Percentiles rank a stretch among this genome's conserved stretches.
phyloP scores from a whole-genome alignment of 192 early-diverging fungal genomes.

The Coemansia sp. region DNA sequence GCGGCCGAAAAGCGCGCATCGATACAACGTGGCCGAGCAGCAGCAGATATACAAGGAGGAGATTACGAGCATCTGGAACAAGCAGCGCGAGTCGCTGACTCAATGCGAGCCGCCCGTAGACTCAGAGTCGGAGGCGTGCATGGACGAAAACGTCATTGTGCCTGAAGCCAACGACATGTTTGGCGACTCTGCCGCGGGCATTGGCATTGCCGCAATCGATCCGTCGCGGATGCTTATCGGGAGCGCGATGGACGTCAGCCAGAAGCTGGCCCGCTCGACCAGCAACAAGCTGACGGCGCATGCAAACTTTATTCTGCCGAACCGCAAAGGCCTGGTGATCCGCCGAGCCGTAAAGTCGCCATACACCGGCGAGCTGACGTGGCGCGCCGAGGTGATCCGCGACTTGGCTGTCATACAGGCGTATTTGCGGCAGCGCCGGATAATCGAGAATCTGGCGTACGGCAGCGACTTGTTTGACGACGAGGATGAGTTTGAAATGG shows the following conservation, averaged over 20 bases:
- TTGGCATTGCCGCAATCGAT: slow-evolving; percentile 16
- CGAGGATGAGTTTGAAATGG: slow-evolving; percentile 16
- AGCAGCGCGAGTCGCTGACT: slow-evolving; percentile 71
- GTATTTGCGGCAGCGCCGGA: slow-evolving; percentile 79
- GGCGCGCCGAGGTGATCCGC: slow-evolving; percentile 78
- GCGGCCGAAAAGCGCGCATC: slow-evolving; percentile 76
- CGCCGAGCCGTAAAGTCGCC: slow-evolving; percentile 45
- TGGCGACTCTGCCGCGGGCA: slow-evolving; percentile 35
- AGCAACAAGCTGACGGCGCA: slow-evolving; percentile 23
- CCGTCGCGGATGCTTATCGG: slow-evolving; percentile 24
- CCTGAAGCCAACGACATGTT: slow-evolving; percentile 50
- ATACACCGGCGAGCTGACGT: slow-evolving; percentile 65
- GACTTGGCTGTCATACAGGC: slow-evolving; percentile 85
- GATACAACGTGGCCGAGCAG: slow-evolving; percentile 89
- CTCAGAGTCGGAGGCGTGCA: slow-evolving; percentile 25
- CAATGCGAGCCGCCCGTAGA: slow-evolving; percentile 51
- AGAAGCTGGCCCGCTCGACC: slow-evolving; percentile 14
- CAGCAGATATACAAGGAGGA: slow-evolving; percentile 93
- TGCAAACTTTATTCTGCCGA: slow-evolving; percentile 44
- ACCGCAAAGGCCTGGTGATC: slow-evolving; percentile 44
- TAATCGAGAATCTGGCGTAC: slow-evolving; percentile 66
- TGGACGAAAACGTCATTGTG: slow-evolving; percentile 45
- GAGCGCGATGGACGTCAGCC: slow-evolving; percentile 42
- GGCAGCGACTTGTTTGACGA: slow-evolving; percentile 13
- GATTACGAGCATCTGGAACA: slow-evolving; percentile 91